Evolutionary conservation across 768 basidiomycete species (phyloP).

Genomic region (Psilocybe tampanensis): DNA sequence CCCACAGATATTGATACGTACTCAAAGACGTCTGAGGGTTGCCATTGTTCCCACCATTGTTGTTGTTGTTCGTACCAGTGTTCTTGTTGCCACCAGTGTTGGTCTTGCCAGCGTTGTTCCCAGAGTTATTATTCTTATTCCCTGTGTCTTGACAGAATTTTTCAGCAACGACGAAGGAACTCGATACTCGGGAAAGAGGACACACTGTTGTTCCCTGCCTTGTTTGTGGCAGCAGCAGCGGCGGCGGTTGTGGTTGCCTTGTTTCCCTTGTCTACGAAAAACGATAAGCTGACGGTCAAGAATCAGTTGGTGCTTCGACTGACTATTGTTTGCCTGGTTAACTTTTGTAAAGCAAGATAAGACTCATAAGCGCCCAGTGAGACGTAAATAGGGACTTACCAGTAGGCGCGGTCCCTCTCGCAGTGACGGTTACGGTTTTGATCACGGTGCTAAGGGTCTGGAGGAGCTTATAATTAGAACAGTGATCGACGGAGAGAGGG

Average conservation of each 20-base stretch:
- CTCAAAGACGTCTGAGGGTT: slow-evolving; percentile 50
- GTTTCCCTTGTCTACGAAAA: background rate
- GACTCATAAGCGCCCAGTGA: background rate
- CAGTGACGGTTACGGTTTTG: slow-evolving; percentile 39
- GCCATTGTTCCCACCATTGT: slow-evolving; percentile 15
- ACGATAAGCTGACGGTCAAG: background rate
- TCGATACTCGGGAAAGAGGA: too few species aligned
- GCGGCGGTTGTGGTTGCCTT: slow-evolving; percentile 5
- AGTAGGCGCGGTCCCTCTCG: slow-evolving; percentile 23
- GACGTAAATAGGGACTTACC: background rate
- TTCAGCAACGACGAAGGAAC: too few species aligned
- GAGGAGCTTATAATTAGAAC: slow-evolving; percentile 10
- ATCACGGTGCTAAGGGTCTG: slow-evolving; percentile 27
- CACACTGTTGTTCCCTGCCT: slow-evolving; percentile 4
- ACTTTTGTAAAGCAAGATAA: background rate
- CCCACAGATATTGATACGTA: slow-evolving; percentile 13
- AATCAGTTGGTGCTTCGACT: background rate
- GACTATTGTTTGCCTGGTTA: background rate
- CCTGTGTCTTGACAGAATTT: background rate
- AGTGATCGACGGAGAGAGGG: background rate
- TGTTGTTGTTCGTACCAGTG: slow-evolving; percentile 6
- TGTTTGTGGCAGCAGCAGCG: slow-evolving; percentile 9
- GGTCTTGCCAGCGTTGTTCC: slow-evolving; percentile 4
- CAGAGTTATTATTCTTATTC: slow-evolving; percentile 10
- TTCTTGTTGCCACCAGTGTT: background rate